Evolutionary conservation across 2,329 filamentous ascomycete species (phyloP).

Genomic region (Penicillium aurantiogriseum): DNA sequence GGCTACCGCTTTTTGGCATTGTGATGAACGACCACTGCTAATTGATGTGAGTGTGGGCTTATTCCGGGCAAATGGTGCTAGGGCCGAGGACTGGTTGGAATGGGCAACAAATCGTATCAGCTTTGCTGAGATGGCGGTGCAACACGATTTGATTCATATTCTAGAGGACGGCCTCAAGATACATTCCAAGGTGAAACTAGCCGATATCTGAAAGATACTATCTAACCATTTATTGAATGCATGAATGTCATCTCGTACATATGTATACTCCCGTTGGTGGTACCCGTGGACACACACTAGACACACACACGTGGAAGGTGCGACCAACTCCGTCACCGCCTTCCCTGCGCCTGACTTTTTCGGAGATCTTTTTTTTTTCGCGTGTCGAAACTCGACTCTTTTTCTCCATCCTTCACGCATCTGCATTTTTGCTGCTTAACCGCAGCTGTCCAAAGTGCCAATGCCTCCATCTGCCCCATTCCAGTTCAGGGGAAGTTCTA

Average conservation of each 20-base stretch:
- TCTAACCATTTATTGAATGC: too few species aligned
- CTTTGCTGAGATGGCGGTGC: conserved; percentile 56
- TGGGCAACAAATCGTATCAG: conserved; percentile 62
- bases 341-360: conserved; percentile 2
- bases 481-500: conserved; percentile 14
- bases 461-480: conserved; percentile 11
- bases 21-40: conserved; percentile 52
- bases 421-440: neutral
- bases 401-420: neutral
- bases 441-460: conserved; percentile 2
- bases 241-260: neutral
- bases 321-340: conserved; percentile 4
- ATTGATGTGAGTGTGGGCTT: conserved; percentile 65
- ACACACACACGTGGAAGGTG: neutral
- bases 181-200: neutral
- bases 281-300: neutral
- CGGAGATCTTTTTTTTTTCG: conserved; percentile 14
- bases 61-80: conserved; percentile 52
- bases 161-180: conserved; percentile 25
- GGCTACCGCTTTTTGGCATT: conserved; percentile 64
- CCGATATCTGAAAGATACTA: neutral
- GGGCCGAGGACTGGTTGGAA: conserved; percentile 59
- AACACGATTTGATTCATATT: conserved; percentile 30
- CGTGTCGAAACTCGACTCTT: neutral
- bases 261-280: neutral